phyloP scores from a whole-genome alignment of 2,329 filamentous ascomycete species.

The Aspergillus aculeatus region DNA sequence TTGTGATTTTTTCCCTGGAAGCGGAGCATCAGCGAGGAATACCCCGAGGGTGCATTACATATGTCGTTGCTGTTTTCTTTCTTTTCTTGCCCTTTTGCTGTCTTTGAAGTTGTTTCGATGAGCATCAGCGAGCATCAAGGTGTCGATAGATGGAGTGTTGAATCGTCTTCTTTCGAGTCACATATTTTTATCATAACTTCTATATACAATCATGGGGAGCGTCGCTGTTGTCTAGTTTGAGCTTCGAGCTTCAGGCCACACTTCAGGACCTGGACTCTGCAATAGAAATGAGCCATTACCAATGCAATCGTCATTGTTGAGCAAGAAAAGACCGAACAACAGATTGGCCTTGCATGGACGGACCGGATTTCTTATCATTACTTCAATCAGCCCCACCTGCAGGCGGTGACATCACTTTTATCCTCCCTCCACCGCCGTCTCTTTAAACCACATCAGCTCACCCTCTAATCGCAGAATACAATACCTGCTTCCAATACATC shows the following conservation, averaged over 20 bases:
- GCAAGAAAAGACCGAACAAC: background rate
- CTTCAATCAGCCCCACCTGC: conserved; percentile 28
- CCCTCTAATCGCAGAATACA: background rate
- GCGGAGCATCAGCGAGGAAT: conserved; percentile 31
- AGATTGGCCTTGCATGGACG: background rate
- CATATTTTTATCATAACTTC: background rate
- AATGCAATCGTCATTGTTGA: conserved; percentile 3
- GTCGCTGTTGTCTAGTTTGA: conserved; percentile 1
- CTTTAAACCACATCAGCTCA: conserved; percentile 1
- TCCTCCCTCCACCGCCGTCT: conserved; percentile 8
- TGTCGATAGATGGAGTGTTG: conserved; percentile 26
- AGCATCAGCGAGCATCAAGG: conserved; percentile 37
- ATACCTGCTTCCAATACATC: background rate
- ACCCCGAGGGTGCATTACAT: conserved; percentile 25
- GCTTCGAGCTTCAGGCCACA: background rate
- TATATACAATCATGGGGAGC: background rate
- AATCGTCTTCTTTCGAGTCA: conserved; percentile 15
- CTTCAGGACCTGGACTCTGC: background rate
- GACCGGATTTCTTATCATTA: conserved; percentile 5
- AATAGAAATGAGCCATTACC: background rate
- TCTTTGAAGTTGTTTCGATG: conserved; percentile 12
- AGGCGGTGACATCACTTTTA: conserved; percentile 36
- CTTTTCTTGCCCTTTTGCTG: conserved; percentile 7
- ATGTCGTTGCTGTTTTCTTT: conserved; percentile 12
- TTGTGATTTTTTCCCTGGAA: conserved; percentile 7